Conservation (phyloP, 805 yeast genomes). For the Schwanniomyces occidentalis region DNA sequence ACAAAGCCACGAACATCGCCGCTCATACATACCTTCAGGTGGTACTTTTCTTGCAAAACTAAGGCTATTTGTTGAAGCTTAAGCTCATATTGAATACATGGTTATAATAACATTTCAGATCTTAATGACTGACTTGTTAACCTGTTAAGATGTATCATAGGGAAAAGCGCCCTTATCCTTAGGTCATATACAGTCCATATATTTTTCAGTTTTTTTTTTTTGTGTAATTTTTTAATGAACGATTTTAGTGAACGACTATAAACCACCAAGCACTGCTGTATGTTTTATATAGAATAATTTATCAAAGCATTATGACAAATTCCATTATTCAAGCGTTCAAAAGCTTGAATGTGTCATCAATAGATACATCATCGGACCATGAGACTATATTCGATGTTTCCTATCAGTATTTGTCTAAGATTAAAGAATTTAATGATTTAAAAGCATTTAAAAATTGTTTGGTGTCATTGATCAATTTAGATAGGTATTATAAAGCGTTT, state of each 20-base stretch:
- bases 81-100: too few species aligned
- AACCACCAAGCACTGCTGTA: background rate
- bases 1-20: too few species aligned
- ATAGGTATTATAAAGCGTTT: conserved; percentile 51
- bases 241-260: too few species aligned
- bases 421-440: conserved; percentile 35
- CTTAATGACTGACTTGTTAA: too few species aligned
- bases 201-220: too few species aligned
- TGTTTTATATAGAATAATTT: background rate
- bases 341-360: conserved; percentile 31
- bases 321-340: conserved; percentile 45
- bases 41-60: too few species aligned
- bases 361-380: conserved; percentile 28
- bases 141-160: too few species aligned
- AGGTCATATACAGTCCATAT: too few species aligned
- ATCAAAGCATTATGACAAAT: conserved; percentile 27
- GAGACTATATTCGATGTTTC: conserved; percentile 39
- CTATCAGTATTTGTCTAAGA: conserved; percentile 40
- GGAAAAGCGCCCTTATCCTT: too few species aligned
- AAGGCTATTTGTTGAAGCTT: too few species aligned
- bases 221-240: background rate
- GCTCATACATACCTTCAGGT: too few species aligned
- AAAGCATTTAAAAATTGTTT: conserved; percentile 45
- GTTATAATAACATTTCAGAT: too few species aligned
- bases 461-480: conserved; percentile 60